Evolutionary conservation across 352 stramenopile genomes (phyloP), one percentile per base, ranked within the genome.

Genomic region (Discostella stelligera): DNA sequence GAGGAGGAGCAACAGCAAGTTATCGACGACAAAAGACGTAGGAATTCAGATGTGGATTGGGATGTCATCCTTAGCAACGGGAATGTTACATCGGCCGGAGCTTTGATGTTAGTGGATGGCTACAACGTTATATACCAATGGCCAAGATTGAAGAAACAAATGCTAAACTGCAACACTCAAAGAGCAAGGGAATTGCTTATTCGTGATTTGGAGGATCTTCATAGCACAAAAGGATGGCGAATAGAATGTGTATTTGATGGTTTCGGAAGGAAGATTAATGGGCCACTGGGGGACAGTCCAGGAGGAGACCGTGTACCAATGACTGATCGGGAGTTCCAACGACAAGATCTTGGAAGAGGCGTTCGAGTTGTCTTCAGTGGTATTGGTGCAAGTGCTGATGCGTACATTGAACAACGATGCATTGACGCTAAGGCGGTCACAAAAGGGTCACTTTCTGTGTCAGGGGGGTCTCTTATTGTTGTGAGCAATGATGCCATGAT

Each of bases 71-170:
- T 92, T 9, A 85, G 37, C n/a, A 66, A 82, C 58, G 66, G 66
- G 3, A 82, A 88, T 77, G 78, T 70, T 37, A 89, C 80, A 7
- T 55, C 64, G 13, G 64, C 75, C 21, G 53, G 72, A 64, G 78
- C 84, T 7, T 59, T 92, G 2, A 83, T 92, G 48, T 71, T 92
- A 46, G 84, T 92, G 0, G 87, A 92, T 82, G 87, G 77, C 1
- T 92, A 92, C 64, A 92, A 92, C 74, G 80, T 92, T 44, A 90
- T 91, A 41, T 72, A 92, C 61, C 83, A 91, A 68, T 92, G 87
- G 84, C 44, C 77, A 46, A 72, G 87, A 65, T 56, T 92, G n/a
- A 91, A 91, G 71, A 91, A 92, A 55, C 79, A 87, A 61, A 92
- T 92, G 84, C 39, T 68, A 0, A 89, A 85, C 23, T 76, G 79